Conservation (phyloP, 345 rosid species). For the Nephelium lappaceum region DNA sequence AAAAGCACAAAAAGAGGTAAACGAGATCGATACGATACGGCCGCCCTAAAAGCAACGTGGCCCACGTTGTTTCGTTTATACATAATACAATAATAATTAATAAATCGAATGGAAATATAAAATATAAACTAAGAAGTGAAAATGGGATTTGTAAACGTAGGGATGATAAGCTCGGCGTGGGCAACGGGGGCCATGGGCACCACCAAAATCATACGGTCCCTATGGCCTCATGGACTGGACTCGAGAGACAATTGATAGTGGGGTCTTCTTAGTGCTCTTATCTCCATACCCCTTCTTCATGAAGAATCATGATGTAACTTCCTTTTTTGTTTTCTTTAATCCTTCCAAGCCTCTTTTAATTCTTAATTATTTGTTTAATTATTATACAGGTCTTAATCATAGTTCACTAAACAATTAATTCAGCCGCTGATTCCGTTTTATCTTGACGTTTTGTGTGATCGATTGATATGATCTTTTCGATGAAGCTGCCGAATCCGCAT, state of each 20-base stretch:
- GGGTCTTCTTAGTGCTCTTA: constrained; percentile 25
- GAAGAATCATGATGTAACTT: constrained; percentile 7
- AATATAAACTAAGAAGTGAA: background rate
- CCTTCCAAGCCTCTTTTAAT: background rate
- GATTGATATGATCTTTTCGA: background rate
- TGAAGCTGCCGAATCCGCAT: background rate
- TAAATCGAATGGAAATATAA: too few relatives aligned
- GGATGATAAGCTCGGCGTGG: constrained; percentile 13
- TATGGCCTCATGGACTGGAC: background rate
- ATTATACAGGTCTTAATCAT: background rate
- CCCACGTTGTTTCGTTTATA: background rate
- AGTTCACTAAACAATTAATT: background rate
- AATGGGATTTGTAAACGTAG: constrained; percentile 23
- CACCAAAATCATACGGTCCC: constrained; percentile 22
- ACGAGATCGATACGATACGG: background rate
- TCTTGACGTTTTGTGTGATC: background rate
- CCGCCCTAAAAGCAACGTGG: background rate
- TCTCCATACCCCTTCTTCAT: constrained; percentile 18
- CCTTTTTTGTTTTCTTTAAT: background rate
- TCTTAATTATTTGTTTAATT: background rate
- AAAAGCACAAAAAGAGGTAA: background rate
- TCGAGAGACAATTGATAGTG: constrained; percentile 26
- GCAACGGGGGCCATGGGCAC: constrained; percentile 5
- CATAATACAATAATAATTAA: too few relatives aligned
- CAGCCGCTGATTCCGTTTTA: constrained; percentile 1